Base-by-base conservation (phyloP, 306 rosid genomes). In the Vicia villosa region DNA sequence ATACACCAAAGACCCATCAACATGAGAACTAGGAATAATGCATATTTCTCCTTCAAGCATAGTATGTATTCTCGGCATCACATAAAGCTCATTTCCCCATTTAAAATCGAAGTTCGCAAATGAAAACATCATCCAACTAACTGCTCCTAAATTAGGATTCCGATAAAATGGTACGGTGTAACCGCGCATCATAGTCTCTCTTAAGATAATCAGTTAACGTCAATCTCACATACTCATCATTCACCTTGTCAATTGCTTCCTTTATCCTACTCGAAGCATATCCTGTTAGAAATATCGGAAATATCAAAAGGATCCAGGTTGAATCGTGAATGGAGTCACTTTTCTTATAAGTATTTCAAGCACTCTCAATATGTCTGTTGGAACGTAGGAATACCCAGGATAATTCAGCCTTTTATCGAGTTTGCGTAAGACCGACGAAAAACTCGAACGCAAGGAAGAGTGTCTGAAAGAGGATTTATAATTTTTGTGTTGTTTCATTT, bases 71-170 rank as follows among this genome's bases (percentile, higher is more conserved):
- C 85, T 83, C 0, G 87, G 85, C 2, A 86, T 87, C 79, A 83
- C 79, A 40, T 75, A 80, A 28, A 73, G 32, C 26, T 84, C 86
- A 20, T 82, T 83, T 1, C 90, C 89, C 92, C 89, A 85, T 5
- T 92, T 92, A 71, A 89, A 89, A 57, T 89, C 90, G 21, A 78
- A 61, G 5, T 80, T 88, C 45, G 83, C 67, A 0, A 85, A 13
- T 0, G 92, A 87, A 24, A 89, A 21, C 0, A 84, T 77, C 63
- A 86, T 52, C 96, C n/a, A 89, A 54, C 86, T 81, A 32, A 78
- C 86, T 0, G 83, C 80, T 0, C 80, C 84, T 0, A 89, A 34
- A 47, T 85, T 89, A 0, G 86, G 88, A 61, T 80, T 81, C 41
- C 82, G 81, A 80, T 74, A 58, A 28, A 87, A 82, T 9, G n/a